Evolutionary conservation across 805 yeast genomes (phyloP).

Genomic region (Candida broadrunensis): DNA sequence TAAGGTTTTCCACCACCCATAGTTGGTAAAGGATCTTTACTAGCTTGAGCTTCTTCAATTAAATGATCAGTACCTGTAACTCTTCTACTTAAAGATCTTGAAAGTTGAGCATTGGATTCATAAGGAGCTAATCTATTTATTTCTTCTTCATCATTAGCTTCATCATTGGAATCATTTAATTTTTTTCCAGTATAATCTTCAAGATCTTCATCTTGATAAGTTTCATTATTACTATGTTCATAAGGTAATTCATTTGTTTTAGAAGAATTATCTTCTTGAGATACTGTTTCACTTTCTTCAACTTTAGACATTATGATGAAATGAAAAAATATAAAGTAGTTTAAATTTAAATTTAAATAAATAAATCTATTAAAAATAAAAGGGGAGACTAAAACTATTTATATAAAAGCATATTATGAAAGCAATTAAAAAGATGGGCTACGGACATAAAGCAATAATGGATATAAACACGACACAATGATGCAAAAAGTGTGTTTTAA

Average conservation of each 20-base stretch:
- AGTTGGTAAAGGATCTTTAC: conserved; percentile 26
- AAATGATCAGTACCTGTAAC: conserved; percentile 23
- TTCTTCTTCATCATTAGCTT: conserved; percentile 5
- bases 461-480: too few species aligned
- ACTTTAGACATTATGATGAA: too few species aligned
- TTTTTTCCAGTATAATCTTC: neutral
- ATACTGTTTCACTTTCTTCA: too few species aligned
- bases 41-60: conserved; percentile 18
- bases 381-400: too few species aligned
- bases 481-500: too few species aligned
- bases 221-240: neutral
- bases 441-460: too few species aligned
- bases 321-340: too few species aligned
- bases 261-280: neutral
- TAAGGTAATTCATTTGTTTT: neutral
- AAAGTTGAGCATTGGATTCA: conserved; percentile 17
- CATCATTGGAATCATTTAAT: neutral
- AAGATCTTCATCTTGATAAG: neutral
- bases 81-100: conserved; percentile 16
- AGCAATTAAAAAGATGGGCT: too few species aligned
- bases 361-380: too few species aligned
- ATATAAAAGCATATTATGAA: too few species aligned
- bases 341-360: too few species aligned
- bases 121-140: conserved; percentile 12
- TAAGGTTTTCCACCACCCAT: conserved; percentile 68